Evolutionary conservation across 2,329 filamentous ascomycete genomes (phyloP).

Genomic region (Phoma sp.): DNA sequence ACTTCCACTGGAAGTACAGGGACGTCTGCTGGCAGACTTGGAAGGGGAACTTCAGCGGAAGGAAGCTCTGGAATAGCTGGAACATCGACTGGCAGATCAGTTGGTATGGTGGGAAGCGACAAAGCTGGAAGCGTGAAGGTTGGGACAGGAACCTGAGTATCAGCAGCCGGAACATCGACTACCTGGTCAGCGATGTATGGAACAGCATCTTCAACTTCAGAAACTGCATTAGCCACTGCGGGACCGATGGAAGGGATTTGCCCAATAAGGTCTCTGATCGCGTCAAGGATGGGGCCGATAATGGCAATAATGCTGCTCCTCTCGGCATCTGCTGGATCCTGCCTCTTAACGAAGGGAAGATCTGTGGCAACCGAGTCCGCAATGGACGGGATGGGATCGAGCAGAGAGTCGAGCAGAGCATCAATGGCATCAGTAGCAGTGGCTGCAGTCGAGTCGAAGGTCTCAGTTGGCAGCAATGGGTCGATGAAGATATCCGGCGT

Average conservation of each 20-base stretch:
- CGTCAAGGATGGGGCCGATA: conserved; percentile 1
- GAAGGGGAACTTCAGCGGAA: neutral
- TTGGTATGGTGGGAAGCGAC: neutral
- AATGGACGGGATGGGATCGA: neutral
- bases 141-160: neutral
- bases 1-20: neutral
- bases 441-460: neutral
- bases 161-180: neutral
- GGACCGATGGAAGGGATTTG: neutral
- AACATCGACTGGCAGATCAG: neutral
- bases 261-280: neutral
- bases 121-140: neutral
- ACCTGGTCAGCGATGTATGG: neutral
- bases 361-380: neutral
- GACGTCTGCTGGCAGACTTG: neutral
- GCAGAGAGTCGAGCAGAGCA: neutral
- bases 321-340: neutral
- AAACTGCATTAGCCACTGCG: neutral
- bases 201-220: neutral
- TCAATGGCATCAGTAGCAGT: neutral
- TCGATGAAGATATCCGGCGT: neutral
- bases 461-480: neutral
- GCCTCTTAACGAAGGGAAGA: conserved; percentile 4
- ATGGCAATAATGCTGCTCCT: neutral
- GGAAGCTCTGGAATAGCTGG: neutral